Evolutionary conservation across 352 stramenopile species (phyloP), one percentile per base, ranked within the genome.

Genomic region (Elongisporangium senticosum): DNA sequence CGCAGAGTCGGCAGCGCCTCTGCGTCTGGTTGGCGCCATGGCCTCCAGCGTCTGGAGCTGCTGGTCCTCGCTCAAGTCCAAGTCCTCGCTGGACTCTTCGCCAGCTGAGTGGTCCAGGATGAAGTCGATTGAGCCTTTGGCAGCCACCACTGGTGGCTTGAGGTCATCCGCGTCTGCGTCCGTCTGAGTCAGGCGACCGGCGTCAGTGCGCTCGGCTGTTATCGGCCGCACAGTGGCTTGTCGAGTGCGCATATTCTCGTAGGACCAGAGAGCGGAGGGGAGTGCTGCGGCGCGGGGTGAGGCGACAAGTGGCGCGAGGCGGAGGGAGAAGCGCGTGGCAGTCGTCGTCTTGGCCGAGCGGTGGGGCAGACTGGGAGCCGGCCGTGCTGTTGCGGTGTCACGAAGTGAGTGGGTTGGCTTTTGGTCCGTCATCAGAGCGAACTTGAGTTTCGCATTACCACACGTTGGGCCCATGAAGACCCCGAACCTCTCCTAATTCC

Each of bases 101-200:
- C 8, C 22, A 3, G 17, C 22, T 5, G 53, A 58, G 21, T 65
- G 59, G 56, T 58, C 66, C 15, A 70, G 53, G n/a, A 74, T 70
- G 51, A 74, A 74, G 40, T 49, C 63, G 43, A 74, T 67, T 0
- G 67, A 74, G 53, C 67, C 59, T n/a, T 71, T 74, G 33, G 33
- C 33, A 43, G 33, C 33, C 33, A 43, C 11, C 33, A 43, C 11
- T 43, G 33, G 33, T 43, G 33, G 33, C 11, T 43, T 43, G 11
- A 43, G 33, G 10, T 17, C 33, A 10, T 43, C 33, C 11, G 33
- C 33, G 7, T 43, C 33, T 43, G 33, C 13, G 33, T 43, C 33
- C 33, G 33, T 2, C 33, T 43, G 33, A 17, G 8, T 43, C 33
- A 43, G 8, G 33, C 11, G 33, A 17, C 33, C 33, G 13, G 2